These are phyloP conservation scores for Manihot esculenta DNA, from an alignment of 441 rosid species.

Conservation along the genomic window DNA sequence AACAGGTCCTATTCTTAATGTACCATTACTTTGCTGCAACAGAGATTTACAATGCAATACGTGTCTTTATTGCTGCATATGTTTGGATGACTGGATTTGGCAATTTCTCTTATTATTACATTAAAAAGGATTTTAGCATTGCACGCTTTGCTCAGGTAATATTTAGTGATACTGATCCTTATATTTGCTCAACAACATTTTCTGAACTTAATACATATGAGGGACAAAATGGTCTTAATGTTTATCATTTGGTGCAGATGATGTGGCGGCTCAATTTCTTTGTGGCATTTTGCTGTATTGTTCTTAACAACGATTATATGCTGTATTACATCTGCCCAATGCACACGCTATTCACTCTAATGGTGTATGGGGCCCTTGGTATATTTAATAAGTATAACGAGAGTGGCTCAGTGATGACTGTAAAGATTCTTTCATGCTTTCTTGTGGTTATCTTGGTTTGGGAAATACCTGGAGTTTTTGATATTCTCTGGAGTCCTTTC, in stretches of 20 bases:
- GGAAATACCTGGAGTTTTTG: constrained; percentile 96
- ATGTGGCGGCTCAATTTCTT: constrained; percentile 99
- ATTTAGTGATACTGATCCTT: constrained; percentile 14
- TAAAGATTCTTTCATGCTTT: constrained; percentile 82
- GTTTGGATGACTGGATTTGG: constrained; percentile 99
- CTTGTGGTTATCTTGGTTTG: constrained; percentile 82
- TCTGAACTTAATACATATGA: not conserved
- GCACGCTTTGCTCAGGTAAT: constrained; percentile 92
- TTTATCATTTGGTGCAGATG: constrained; percentile 66
- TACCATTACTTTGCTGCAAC: constrained; percentile 97
- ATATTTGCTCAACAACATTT: constrained; percentile 12
- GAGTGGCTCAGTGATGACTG: constrained; percentile 80
- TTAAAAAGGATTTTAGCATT: constrained; percentile 89
- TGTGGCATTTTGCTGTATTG: constrained; percentile 81
- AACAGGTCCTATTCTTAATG: constrained; percentile 90
- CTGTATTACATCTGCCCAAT: constrained; percentile 96
- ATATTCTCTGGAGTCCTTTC: constrained; percentile 83
- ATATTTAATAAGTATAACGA: constrained; percentile 85
- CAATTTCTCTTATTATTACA: constrained; percentile 94
- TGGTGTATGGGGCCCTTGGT: constrained; percentile 98
- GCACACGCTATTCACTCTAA: constrained; percentile 98
- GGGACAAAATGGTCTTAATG: constrained; percentile 21
- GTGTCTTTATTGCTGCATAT: constrained; percentile 94
- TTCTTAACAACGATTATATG: constrained; percentile 95
- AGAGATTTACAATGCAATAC: constrained; percentile 93